A percentile compares a stretch with the other conserved stretches of the same genome.
Conservation (phyloP, 495 filamentous ascomycete species). For the Penicillium canariense region DNA sequence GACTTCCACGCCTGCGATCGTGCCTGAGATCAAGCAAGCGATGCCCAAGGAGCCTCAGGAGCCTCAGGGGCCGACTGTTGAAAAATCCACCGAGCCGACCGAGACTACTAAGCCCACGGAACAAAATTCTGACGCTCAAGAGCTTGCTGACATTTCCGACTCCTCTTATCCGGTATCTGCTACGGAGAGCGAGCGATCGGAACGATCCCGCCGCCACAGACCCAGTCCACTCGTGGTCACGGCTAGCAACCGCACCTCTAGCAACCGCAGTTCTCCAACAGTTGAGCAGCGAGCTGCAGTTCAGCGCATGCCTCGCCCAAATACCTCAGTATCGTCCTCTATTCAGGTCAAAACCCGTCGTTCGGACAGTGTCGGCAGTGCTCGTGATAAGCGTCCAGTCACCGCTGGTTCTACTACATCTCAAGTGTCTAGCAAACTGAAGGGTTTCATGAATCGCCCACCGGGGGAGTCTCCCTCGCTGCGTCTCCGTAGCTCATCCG, state of each 20-base stretch:
- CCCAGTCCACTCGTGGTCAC: slow-evolving; percentile 29
- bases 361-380: slow-evolving; percentile 46
- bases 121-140: not conserved
- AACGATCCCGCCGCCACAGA: slow-evolving; percentile 28
- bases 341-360: slow-evolving; percentile 32
- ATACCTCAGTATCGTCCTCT: slow-evolving; percentile 34
- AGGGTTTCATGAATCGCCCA: slow-evolving; percentile 49
- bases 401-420: slow-evolving; percentile 55
- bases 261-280: slow-evolving; percentile 25
- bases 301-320: slow-evolving; percentile 44
- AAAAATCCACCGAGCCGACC: not conserved
- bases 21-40: slow-evolving; percentile 9
- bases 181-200: slow-evolving; percentile 37
- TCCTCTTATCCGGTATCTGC: slow-evolving; percentile 25
- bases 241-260: slow-evolving; percentile 22
- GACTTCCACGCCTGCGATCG: slow-evolving; percentile 7
- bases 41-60: slow-evolving; percentile 2
- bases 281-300: slow-evolving; percentile 48
- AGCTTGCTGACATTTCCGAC: slow-evolving; percentile 5
- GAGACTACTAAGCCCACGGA: not conserved
- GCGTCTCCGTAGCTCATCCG: slow-evolving; percentile 48
- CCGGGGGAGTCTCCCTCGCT: slow-evolving; percentile 40
- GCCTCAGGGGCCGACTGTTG: not conserved
- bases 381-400: slow-evolving; percentile 50
- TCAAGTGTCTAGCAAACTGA: slow-evolving; percentile 51